phyloP scores from a whole-genome alignment of 768 basidiomycete species.

The Filobasidium wieringae region DNA sequence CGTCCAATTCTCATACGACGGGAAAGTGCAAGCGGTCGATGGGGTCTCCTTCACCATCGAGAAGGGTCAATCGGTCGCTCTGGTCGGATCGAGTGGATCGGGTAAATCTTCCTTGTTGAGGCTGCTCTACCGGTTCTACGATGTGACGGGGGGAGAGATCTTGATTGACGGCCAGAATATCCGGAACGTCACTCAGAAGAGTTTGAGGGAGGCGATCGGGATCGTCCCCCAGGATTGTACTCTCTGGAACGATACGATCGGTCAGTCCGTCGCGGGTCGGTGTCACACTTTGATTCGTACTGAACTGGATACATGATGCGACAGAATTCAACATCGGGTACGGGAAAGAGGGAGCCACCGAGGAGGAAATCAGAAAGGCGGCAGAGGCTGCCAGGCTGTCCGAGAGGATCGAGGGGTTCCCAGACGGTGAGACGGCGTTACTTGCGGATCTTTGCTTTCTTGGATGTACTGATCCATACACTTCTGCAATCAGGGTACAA shows the following conservation, averaged over 20 bases:
- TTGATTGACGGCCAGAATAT: constrained; percentile 78
- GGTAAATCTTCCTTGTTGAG: constrained; percentile 62
- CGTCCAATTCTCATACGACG: constrained; percentile 67
- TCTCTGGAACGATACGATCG: constrained; percentile 37
- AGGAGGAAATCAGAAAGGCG: constrained; percentile 65
- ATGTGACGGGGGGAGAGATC: constrained; percentile 68
- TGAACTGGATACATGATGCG: background rate
- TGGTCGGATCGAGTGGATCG: constrained; percentile 45
- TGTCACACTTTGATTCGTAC: background rate
- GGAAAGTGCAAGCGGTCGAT: constrained; percentile 48
- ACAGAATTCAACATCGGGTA: constrained; percentile 46
- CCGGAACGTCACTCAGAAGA: constrained; percentile 69
- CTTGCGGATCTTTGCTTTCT: no score
- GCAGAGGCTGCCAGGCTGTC: constrained; percentile 78
- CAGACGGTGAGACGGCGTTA: constrained; percentile 44
- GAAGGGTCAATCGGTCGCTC: constrained; percentile 72
- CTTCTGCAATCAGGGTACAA: constrained; percentile 51
- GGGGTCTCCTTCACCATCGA: constrained; percentile 79
- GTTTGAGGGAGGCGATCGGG: constrained; percentile 67
- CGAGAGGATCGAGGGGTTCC: constrained; percentile 69
- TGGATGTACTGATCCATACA: no score
- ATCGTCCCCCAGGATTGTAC: constrained; percentile 73
- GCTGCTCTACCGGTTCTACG: constrained; percentile 87
- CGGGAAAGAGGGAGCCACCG: constrained; percentile 58
- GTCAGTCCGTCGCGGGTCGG: constrained; percentile 6